These are phyloP conservation scores for Calonectria pauciramosa DNA, from an alignment of 2,329 filamentous ascomycete genomes.

Conservation along the genomic window DNA sequence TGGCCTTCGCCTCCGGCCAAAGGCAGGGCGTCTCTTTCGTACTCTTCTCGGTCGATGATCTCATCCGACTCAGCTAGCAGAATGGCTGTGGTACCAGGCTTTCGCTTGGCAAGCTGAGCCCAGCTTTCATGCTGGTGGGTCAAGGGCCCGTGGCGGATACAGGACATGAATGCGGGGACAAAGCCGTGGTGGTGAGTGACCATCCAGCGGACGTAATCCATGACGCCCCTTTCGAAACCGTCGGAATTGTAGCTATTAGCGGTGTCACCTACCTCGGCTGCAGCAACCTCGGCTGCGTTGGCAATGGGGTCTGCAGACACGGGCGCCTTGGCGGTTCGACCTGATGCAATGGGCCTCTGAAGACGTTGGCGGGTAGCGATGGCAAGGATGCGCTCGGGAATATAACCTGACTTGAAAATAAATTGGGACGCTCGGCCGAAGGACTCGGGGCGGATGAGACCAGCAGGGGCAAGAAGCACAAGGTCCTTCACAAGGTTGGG, in stretches of 20 bases:
- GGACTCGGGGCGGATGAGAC: slow-evolving; percentile 73
- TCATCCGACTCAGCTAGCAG: slow-evolving; percentile 66
- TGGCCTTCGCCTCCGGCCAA: slow-evolving; percentile 64
- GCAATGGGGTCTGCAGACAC: slow-evolving; percentile 32
- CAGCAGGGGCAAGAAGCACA: slow-evolving; percentile 83
- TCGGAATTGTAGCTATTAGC: slow-evolving; percentile 44
- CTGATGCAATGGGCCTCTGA: slow-evolving; percentile 63
- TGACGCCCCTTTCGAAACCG: slow-evolving; percentile 62
- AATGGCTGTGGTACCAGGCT: slow-evolving; percentile 62
- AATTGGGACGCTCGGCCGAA: slow-evolving; percentile 65
- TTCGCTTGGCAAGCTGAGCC: slow-evolving; percentile 58
- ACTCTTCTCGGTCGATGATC: slow-evolving; percentile 66
- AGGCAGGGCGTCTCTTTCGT: slow-evolving; percentile 63
- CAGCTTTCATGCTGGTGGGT: slow-evolving; percentile 66
- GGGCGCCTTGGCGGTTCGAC: slow-evolving; percentile 45
- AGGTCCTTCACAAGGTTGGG: slow-evolving; percentile 78
- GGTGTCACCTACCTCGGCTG: slow-evolving; percentile 51
- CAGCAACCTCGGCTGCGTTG: slow-evolving; percentile 52
- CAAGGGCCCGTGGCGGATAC: slow-evolving; percentile 67
- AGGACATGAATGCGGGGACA: slow-evolving; percentile 71
- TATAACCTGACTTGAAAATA: slow-evolving; percentile 67
- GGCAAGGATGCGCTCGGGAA: slow-evolving; percentile 67
- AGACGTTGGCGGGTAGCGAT: slow-evolving; percentile 63
- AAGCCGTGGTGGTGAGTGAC: slow-evolving; percentile 69
- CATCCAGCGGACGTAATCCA: slow-evolving; percentile 71